These are phyloP conservation scores for Suillus alpinus DNA, from an alignment of 768 basidiomycete species.

Conservation along the genomic window DNA sequence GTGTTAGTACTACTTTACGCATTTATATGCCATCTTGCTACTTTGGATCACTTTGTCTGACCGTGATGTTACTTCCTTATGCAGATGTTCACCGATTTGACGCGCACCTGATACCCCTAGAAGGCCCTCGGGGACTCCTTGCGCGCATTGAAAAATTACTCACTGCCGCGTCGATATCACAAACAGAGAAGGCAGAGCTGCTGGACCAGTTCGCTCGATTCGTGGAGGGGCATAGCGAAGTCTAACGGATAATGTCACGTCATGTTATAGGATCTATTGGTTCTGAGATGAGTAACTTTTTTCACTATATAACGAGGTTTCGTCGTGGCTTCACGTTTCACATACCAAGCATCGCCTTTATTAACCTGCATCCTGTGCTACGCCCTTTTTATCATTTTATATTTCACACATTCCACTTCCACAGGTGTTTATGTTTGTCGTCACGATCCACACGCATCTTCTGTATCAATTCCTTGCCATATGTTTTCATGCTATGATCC, in stretches of 20 bases:
- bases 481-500: not conserved
- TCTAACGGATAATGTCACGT: not conserved
- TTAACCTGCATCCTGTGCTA: not conserved
- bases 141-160: slow-evolving; percentile 60
- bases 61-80: slow-evolving; percentile 10
- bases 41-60: slow-evolving; percentile 8
- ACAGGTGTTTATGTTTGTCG: not conserved
- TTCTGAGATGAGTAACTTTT: not conserved
- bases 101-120: slow-evolving; percentile 69
- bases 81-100: slow-evolving; percentile 75
- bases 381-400: not conserved
- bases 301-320: not conserved
- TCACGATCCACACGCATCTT: not conserved
- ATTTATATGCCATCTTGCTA: not conserved
- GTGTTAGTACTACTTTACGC: slow-evolving; percentile 43
- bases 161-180: slow-evolving; percentile 44
- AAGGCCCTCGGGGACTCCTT: slow-evolving; percentile 72
- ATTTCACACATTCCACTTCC: not conserved
- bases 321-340: not conserved
- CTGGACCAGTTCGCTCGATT: slow-evolving; percentile 61
- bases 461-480: not conserved
- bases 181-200: slow-evolving; percentile 46
- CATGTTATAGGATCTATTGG: not conserved
- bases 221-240: slow-evolving; percentile 37
- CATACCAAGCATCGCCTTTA: not conserved